Percentiles rank a stretch among this genome's conserved stretches.
Conservation (phyloP, 257 asterid species). For the Solanum dulcamara region DNA sequence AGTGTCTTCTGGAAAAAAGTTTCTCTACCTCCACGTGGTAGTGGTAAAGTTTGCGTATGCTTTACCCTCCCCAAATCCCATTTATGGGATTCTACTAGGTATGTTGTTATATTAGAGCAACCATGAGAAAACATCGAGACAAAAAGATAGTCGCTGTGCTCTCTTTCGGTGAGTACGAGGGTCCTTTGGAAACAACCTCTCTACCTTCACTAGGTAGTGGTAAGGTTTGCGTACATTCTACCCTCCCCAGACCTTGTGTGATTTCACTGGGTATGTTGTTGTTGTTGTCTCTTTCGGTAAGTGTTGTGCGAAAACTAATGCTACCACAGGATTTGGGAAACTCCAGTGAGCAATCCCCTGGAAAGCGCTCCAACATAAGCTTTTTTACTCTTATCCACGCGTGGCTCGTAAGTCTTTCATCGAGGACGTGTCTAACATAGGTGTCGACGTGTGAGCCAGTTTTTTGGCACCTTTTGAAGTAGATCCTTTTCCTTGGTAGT, state of each 20-base stretch:
- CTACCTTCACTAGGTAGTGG: no score
- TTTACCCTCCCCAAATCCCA: no score
- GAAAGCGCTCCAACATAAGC: background rate
- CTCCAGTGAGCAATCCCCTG: background rate
- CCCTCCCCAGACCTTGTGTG: no score
- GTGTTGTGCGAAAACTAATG: background rate
- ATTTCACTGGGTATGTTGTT: no score
- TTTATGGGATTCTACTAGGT: no score
- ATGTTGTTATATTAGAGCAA: no score
- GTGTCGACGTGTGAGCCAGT: background rate
- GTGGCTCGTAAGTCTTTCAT: background rate
- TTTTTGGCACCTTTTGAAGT: background rate
- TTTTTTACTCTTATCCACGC: background rate
- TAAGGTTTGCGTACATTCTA: no score
- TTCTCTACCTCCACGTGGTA: no score
- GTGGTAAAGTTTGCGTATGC: no score
- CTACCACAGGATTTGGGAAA: background rate
- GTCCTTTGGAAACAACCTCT: no score
- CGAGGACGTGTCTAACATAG: background rate
- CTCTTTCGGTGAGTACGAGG: background rate
- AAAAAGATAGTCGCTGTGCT: background rate
- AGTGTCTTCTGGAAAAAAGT: no score
- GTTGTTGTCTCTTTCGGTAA: background rate
- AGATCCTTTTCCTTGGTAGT: background rate
- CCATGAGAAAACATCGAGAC: background rate